Evolutionary conservation across 768 basidiomycete genomes (phyloP).

Genomic region (Lactarius pseudohatsudake): DNA sequence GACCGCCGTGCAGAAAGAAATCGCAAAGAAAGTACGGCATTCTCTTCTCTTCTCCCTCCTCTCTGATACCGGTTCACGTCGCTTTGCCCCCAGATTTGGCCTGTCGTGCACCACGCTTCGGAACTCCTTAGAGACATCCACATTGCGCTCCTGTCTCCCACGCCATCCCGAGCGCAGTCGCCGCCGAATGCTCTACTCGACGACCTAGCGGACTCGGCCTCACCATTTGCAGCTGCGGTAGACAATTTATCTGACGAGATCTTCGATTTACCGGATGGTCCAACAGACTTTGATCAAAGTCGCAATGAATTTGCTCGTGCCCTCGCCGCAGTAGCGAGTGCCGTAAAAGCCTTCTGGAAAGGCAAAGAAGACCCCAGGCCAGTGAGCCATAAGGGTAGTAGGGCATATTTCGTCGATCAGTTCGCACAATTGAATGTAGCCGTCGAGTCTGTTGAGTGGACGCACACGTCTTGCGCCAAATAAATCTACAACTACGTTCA

Average conservation of each 20-base stretch:
- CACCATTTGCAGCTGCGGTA: constrained; percentile 20
- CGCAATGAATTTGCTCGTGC: constrained; percentile 24
- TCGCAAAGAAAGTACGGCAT: constrained; percentile 25
- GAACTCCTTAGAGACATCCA: constrained; percentile 17
- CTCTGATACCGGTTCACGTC: background rate
- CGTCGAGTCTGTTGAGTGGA: constrained; percentile 16
- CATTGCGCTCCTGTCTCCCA: constrained; percentile 2
- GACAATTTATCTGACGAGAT: constrained; percentile 25
- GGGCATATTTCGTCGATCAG: constrained; percentile 17
- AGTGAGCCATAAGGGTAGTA: constrained; percentile 12
- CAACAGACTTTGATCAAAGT: constrained; percentile 7
- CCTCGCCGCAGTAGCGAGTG: constrained; percentile 7
- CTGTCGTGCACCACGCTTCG: constrained; percentile 12
- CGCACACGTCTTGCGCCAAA: background rate
- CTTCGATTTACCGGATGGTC: constrained; percentile 12
- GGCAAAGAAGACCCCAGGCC: constrained; percentile 16
- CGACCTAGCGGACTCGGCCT: constrained; percentile 21
- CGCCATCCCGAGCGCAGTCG: background rate
- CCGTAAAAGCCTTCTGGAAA: constrained; percentile 26
- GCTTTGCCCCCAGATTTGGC: constrained; percentile 11
- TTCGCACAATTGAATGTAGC: constrained; percentile 22
- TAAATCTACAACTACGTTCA: background rate
- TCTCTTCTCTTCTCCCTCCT: background rate
- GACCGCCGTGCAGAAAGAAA: constrained; percentile 16
- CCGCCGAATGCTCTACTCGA: constrained; percentile 21